phyloP scores from a whole-genome alignment of 495 filamentous ascomycete species.

The Talaromyces wortmannii region DNA sequence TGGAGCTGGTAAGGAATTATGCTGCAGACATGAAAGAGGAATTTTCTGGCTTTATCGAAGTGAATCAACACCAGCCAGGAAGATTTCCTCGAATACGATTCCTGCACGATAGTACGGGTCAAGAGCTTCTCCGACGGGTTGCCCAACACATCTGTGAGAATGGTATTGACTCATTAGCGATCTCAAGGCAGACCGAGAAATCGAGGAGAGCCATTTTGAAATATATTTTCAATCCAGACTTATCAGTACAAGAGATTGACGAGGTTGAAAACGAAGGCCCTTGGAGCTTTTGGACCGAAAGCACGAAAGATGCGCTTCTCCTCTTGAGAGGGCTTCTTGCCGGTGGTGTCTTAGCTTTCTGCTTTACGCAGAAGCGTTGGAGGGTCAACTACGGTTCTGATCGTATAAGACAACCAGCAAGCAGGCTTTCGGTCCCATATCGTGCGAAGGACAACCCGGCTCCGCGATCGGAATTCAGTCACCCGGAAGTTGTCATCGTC shows the following conservation, averaged over 20 bases:
- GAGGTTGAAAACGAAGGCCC: constrained; percentile 20
- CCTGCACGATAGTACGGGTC: constrained; percentile 6
- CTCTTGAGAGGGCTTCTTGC: constrained; percentile 57
- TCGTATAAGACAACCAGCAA: constrained; percentile 28
- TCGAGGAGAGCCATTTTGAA: constrained; percentile 26
- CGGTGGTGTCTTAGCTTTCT: constrained; percentile 45
- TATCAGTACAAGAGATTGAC: constrained; percentile 19
- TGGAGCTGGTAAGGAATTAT: constrained; percentile 33
- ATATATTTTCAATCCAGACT: constrained; percentile 33
- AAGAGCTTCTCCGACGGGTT: constrained; percentile 5
- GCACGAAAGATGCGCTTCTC: constrained; percentile 34
- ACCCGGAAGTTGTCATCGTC: constrained; percentile 62
- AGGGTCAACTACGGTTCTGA: constrained; percentile 38
- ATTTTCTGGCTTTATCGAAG: constrained; percentile 25
- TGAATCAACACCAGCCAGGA: constrained; percentile 9
- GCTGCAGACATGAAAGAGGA: constrained; percentile 9
- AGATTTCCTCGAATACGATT: constrained; percentile 17
- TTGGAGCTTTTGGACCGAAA: constrained; percentile 24
- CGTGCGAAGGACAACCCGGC: constrained; percentile 62
- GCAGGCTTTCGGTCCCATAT: constrained; percentile 60
- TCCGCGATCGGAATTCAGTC: constrained; percentile 61
- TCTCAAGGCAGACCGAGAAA: constrained; percentile 17
- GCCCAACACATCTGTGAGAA: constrained; percentile 10
- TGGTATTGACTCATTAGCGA: constrained; percentile 9
- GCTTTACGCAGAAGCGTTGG: constrained; percentile 55